Base-by-base conservation (phyloP, 129 eudicot species). In the Flaveria brownii region DNA sequence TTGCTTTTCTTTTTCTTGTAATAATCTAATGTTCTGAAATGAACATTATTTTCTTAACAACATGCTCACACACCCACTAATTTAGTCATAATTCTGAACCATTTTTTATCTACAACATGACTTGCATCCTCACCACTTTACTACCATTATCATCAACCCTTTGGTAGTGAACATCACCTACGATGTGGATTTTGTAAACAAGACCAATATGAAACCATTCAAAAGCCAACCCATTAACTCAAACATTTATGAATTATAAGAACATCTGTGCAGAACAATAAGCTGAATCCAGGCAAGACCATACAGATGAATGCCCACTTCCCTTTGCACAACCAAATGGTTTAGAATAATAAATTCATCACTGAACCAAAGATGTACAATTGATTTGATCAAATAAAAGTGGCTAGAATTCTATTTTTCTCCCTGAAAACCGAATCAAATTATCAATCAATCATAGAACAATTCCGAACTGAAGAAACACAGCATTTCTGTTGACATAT, bases 381-480 rank as follows among this genome's bases (percentile, higher is more conserved):
- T 13, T 67, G 17, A 82, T 12, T 17, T 59, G 15, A 55, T 17
- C 76, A 42, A 33, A 67, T 17, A 41, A 26, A 47, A 39, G 33
- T 6, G 15, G 33, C 26, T 17, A 52, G 25, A 73, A 49, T 9
- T 65, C 54, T 39, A 57, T 63, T 14, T 72, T 65, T 73, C 61
- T 52, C 52, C 43, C 80, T 80, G n/a, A n/a, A n/a, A n/a, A n/a
- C n/a, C n/a, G n/a, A n/a, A n/a, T n/a, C n/a, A n/a, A n/a, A n/a
- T n/a, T n/a, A n/a, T n/a, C n/a, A 73, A 83, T 69, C 42, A 70
- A 75, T 79, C 73, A 77, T 41, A 16, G 1, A 78, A 57, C 39
- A 30, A 30, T 30, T 30, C 39, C 6, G 39, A 30, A 30, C 39
- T 30, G 39, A 30, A 30, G 39, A 30, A 30, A 30, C 94, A 76